A percentile compares a stretch with the other conserved stretches of the same genome.
phyloP scores from a whole-genome alignment of 2,329 filamentous ascomycete species.

The Calycina marina region DNA sequence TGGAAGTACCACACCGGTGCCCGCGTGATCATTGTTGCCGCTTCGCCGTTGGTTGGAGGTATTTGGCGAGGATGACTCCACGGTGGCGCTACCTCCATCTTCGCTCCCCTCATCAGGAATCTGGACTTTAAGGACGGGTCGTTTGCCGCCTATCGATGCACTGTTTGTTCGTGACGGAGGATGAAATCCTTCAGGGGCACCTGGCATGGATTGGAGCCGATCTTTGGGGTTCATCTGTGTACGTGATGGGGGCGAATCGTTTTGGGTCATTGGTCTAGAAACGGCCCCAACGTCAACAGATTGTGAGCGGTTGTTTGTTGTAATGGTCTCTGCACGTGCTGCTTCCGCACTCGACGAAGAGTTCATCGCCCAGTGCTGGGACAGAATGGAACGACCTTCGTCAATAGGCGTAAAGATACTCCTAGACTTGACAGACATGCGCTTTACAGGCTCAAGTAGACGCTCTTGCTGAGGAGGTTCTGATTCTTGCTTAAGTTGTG shows the following conservation, averaged over 20 bases:
- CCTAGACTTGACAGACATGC: constrained; percentile 36
- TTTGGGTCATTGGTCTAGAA: constrained; percentile 34
- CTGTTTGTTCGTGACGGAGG: constrained; percentile 72
- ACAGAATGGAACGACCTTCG: constrained; percentile 75
- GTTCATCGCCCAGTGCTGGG: constrained; percentile 57
- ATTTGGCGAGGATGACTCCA: constrained; percentile 40
- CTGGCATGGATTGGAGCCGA: constrained; percentile 30
- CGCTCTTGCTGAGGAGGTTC: constrained; percentile 34
- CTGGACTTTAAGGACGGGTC: constrained; percentile 80
- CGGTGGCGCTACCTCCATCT: constrained; percentile 52
- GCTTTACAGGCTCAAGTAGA: constrained; percentile 33
- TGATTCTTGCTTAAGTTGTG: constrained; percentile 23
- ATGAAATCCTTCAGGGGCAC: constrained; percentile 50
- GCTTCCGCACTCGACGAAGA: constrained; percentile 34
- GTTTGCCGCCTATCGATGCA: constrained; percentile 48
- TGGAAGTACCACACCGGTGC: constrained; percentile 65
- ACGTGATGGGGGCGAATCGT: constrained; percentile 40
- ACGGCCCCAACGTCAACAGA: constrained; percentile 49
- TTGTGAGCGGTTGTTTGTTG: constrained; percentile 39
- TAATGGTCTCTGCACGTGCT: constrained; percentile 15
- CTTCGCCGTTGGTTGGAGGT: constrained; percentile 14
- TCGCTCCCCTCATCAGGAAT: constrained; percentile 89
- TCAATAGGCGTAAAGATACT: constrained; percentile 98
- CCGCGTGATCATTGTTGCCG: constrained; percentile 34
- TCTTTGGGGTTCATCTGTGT: constrained; percentile 29